Conservation (phyloP, 257 asterid genomes). For the Jacaranda copaia region DNA sequence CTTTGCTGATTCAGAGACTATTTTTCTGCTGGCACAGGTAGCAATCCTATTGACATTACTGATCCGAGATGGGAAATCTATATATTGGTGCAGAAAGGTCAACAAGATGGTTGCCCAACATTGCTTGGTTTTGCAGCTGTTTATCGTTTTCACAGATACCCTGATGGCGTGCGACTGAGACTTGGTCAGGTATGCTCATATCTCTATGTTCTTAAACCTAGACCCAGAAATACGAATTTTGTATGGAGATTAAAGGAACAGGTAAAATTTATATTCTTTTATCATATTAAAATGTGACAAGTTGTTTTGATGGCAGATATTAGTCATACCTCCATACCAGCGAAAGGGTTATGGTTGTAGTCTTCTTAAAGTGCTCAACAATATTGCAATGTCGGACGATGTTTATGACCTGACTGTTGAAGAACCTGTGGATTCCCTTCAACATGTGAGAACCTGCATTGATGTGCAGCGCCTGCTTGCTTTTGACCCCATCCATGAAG, state of each 20-base stretch:
- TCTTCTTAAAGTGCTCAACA: slow-evolving; percentile 74
- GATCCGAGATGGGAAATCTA: slow-evolving; percentile 97
- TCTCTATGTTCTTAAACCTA: not conserved
- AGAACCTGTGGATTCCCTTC: slow-evolving; percentile 93
- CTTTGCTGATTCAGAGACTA: not conserved
- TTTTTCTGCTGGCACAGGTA: slow-evolving; percentile 62
- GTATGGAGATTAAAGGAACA: not conserved
- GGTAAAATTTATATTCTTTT: not conserved
- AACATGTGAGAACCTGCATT: slow-evolving; percentile 78
- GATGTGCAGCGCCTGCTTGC: slow-evolving; percentile 79
- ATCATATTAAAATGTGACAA: slow-evolving; percentile 19
- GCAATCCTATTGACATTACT: slow-evolving; percentile 94
- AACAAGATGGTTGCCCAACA: slow-evolving; percentile 45
- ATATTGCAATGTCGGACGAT: slow-evolving; percentile 65
- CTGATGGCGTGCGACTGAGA: slow-evolving; percentile 72
- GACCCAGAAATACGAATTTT: not conserved
- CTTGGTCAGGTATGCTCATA: slow-evolving; percentile 87
- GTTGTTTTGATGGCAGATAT: slow-evolving; percentile 59
- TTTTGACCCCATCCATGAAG: slow-evolving; percentile 62
- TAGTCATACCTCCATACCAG: slow-evolving; percentile 86
- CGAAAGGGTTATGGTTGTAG: slow-evolving; percentile 79
- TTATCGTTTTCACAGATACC: slow-evolving; percentile 81
- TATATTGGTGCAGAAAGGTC: slow-evolving; percentile 56
- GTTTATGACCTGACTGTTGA: slow-evolving; percentile 87
- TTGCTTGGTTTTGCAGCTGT: slow-evolving; percentile 90